These are phyloP conservation scores for Pyrus communis DNA, from an alignment of 306 rosid species.

Conservation along the genomic window DNA sequence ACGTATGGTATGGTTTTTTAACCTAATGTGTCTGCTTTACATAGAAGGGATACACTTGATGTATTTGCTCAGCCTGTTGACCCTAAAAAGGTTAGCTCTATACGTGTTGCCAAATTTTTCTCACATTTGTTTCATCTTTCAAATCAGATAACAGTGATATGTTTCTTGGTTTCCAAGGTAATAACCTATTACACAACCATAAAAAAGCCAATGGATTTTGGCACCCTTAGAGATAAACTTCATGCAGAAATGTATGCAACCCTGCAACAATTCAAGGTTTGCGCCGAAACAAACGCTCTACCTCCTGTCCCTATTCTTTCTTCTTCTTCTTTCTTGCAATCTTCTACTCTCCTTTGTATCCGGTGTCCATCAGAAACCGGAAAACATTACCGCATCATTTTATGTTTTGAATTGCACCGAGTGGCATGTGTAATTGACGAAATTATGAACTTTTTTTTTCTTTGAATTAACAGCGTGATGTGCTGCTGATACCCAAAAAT, in stretches of 20 bases:
- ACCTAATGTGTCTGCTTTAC: background rate
- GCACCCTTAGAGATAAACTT: slow-evolving; percentile 34
- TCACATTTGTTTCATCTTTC: background rate
- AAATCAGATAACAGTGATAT: background rate
- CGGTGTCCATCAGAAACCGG: background rate
- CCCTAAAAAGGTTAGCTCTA: slow-evolving; percentile 22
- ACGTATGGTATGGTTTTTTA: background rate
- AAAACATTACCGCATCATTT: background rate
- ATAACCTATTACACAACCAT: slow-evolving; percentile 19
- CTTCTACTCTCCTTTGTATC: background rate
- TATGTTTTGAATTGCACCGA: background rate
- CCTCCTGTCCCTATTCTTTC: background rate
- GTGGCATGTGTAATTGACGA: background rate
- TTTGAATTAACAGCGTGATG: slow-evolving; percentile 23
- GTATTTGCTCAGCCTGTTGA: slow-evolving; percentile 30
- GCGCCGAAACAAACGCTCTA: background rate
- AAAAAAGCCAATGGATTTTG: slow-evolving; percentile 40
- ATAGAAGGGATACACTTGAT: slow-evolving; percentile 20
- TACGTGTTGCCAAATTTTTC: background rate
- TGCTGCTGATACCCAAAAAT: slow-evolving; percentile 13
- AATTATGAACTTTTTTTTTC: background rate
- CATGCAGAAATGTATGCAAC: slow-evolving; percentile 20
- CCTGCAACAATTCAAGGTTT: slow-evolving; percentile 36
- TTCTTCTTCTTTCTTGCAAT: background rate
- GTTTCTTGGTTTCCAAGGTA: slow-evolving; percentile 18